These are phyloP conservation scores for Secale cereale DNA, from an alignment of 176 grass and related monocot genomes.

Conservation along the genomic window DNA sequence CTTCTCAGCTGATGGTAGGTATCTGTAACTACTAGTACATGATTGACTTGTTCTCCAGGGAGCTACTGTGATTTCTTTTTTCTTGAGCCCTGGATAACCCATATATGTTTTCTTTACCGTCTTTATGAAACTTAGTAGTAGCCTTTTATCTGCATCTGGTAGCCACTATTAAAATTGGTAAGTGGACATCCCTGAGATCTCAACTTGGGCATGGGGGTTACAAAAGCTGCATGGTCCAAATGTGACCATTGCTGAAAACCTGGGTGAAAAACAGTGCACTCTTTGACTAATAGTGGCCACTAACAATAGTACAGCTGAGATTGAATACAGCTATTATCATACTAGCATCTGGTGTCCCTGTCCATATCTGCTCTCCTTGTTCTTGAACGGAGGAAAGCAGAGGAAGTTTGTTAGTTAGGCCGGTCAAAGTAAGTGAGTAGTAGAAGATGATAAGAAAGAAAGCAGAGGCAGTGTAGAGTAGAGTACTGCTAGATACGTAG, in stretches of 20 bases:
- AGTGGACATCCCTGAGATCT: slow-evolving; percentile 10
- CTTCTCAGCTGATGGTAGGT: background rate
- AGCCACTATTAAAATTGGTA: background rate
- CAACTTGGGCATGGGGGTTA: background rate
- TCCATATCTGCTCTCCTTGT: background rate
- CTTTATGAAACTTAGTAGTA: background rate
- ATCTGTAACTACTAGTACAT: background rate
- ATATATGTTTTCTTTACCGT: background rate
- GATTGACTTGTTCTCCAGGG: background rate
- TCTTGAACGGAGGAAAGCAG: background rate
- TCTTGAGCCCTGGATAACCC: background rate
- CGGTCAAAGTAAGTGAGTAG: slow-evolving; percentile 17
- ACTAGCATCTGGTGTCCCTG: background rate
- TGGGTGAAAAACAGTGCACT: background rate
- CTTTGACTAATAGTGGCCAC: background rate
- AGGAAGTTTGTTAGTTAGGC: slow-evolving; percentile 1
- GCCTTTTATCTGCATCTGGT: background rate
- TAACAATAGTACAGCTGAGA: background rate
- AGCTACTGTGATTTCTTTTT: background rate
- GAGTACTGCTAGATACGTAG: background rate
- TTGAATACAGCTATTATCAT: background rate
- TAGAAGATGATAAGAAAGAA: slow-evolving; percentile 7
- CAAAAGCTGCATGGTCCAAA: slow-evolving; percentile 6
- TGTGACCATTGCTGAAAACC: background rate
- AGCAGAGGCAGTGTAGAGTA: background rate